Evolutionary conservation across 2,329 filamentous ascomycete genomes (phyloP), one percentile per base, ranked within the genome.

Genomic region (Phaeosphaeriaceae sp.): DNA sequence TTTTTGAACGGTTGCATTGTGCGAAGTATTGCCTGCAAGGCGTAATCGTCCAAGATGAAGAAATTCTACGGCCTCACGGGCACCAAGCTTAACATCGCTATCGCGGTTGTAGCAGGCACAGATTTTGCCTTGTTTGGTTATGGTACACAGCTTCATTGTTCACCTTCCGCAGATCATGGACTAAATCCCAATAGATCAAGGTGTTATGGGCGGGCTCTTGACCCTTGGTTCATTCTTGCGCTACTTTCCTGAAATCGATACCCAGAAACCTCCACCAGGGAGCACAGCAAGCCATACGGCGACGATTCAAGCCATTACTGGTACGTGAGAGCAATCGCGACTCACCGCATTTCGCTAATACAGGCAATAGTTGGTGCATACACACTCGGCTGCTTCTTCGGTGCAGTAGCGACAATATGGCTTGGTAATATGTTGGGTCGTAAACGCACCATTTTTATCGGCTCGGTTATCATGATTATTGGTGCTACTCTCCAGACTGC

Each of bases 101-200:
- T 92, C 66, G 87, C 87, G 61, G 78, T 88, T n/a, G 85, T 92
- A 68, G 90, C 90, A 57, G 90, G 89, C 69, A 85, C 88, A 50
- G 89, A 91, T 76, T 91, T 91, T 72, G 80, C 91, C 62, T 76
- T 83, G 11, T 84, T 87, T 62, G 85, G 85, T 46, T 86, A 86
- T 88, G 90, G 92, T 74, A 60, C 70, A 65, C 88, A 88, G 11
- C 0, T 11, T 19, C 2, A 10, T 3, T 7, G 36, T 3, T n/a
- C 7, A 6, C 17, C 6, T 17, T n/a, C 6, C n/a, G 36, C 36
- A 40, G 17, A n/a, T n/a, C 11, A n/a, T 40, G 36, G 31, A 47
- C 58, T 71, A 58, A 67, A 49, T 27, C 6, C 21, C 19, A 5
- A n/a, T 13, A 74, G 71, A 74, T 47, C 71, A 74, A 50, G 71